Conservation (phyloP, 305 asterid species). For the Rubia peregrina region DNA sequence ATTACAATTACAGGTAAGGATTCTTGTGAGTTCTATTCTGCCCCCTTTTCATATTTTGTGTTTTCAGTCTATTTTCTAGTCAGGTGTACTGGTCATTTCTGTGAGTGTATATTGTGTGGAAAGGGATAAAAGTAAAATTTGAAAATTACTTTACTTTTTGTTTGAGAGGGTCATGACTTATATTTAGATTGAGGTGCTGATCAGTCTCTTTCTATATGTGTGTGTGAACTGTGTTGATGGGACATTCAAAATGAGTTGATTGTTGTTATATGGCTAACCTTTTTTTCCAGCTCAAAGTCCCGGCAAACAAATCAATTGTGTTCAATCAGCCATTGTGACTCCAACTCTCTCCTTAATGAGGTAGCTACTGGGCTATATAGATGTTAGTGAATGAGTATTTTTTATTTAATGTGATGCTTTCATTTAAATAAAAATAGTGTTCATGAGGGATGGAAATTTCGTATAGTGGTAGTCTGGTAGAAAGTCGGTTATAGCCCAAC, state of each 20-base stretch:
- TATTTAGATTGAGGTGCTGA: not conserved
- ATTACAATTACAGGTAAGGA: slow-evolving; percentile 65
- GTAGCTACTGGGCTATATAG: slow-evolving; percentile 31
- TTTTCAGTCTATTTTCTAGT: slow-evolving; percentile 1
- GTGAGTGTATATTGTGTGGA: not conserved
- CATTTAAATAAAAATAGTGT: not conserved
- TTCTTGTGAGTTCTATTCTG: not conserved
- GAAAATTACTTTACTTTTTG: not conserved
- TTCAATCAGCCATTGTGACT: slow-evolving; percentile 90
- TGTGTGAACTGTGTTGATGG: not conserved
- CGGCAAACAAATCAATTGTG: slow-evolving; percentile 84
- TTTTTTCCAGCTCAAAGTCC: slow-evolving; percentile 64
- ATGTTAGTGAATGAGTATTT: not conserved
- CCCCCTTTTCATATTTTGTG: not conserved
- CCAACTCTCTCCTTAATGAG: slow-evolving; percentile 90
- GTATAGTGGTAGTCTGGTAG: not conserved
- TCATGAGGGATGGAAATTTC: not conserved
- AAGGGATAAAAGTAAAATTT: not conserved
- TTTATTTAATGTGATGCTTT: not conserved
- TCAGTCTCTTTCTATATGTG: not conserved
- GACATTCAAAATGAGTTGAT: not conserved
- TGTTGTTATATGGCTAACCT: slow-evolving; percentile 12
- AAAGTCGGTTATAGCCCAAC: not conserved
- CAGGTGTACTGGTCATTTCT: not conserved
- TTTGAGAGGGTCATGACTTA: not conserved